These are phyloP conservation scores for Chaetomiaceae sp. DNA, from an alignment of 2,329 filamentous ascomycete species.

Conservation along the genomic window DNA sequence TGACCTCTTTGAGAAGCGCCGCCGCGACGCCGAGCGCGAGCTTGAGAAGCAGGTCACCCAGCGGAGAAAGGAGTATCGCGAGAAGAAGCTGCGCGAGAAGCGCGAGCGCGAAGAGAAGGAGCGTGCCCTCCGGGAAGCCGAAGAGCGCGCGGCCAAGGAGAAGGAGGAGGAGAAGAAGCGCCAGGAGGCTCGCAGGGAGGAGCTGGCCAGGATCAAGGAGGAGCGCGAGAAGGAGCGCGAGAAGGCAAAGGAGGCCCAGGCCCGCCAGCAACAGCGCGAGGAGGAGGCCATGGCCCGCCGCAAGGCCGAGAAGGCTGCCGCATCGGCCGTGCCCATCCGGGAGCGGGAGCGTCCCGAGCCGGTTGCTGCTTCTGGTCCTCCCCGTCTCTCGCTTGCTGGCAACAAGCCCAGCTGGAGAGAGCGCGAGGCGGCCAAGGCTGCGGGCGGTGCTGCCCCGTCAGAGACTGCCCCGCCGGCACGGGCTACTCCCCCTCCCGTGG, in stretches of 20 bases:
- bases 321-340: conserved; percentile 23
- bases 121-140: conserved; percentile 71
- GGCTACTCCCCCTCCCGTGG: conserved; percentile 30
- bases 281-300: conserved; percentile 79
- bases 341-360: conserved; percentile 43
- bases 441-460: conserved; percentile 30
- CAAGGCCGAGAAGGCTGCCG: conserved; percentile 53
- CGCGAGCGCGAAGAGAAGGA: conserved; percentile 81
- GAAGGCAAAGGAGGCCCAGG: conserved; percentile 60
- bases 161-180: conserved; percentile 77
- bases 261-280: conserved; percentile 73
- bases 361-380: conserved; percentile 42
- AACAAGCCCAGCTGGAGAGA: conserved; percentile 68
- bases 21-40: conserved; percentile 85
- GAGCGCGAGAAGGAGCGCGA: conserved; percentile 63
- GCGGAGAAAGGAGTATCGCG: conserved; percentile 83
- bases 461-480: conserved; percentile 29
- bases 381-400: conserved; percentile 57
- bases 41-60: conserved; percentile 85
- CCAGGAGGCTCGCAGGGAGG: conserved; percentile 74
- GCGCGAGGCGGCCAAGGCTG: conserved; percentile 53
- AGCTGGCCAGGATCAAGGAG: conserved; percentile 62
- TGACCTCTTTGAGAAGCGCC: conserved; percentile 93
- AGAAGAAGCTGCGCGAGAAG: conserved; percentile 77
- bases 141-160: conserved; percentile 74